These are phyloP conservation scores for Barnettozyma vustinii DNA, from an alignment of 805 yeast species.

Conservation along the genomic window DNA sequence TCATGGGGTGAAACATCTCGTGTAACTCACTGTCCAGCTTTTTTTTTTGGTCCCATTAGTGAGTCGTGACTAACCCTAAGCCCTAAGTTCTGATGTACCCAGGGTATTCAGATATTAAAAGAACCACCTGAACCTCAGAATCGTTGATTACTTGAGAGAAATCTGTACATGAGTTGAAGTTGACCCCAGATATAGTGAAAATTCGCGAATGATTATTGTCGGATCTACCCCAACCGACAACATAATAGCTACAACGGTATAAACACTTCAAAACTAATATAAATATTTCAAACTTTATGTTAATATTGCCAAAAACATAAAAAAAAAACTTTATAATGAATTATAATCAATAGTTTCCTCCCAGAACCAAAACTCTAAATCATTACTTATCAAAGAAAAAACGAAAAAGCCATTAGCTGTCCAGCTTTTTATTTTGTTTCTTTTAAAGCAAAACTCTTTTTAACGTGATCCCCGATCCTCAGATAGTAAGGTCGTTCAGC, in stretches of 20 bases:
- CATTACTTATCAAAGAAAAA: constrained; percentile 18
- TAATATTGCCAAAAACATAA: constrained; percentile 11
- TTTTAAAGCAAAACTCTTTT: constrained; percentile 9
- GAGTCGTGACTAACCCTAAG: too few species aligned
- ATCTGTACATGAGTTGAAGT: too few species aligned
- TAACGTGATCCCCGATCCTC: not conserved
- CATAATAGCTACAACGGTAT: not conserved
- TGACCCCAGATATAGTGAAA: too few species aligned
- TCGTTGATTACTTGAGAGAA: too few species aligned
- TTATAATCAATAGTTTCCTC: constrained; percentile 11
- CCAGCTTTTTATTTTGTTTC: constrained; percentile 13
- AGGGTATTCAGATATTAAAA: too few species aligned
- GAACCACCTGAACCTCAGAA: too few species aligned
- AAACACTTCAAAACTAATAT: not conserved
- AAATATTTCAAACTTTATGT: constrained; percentile 3
- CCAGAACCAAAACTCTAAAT: constrained; percentile 12
- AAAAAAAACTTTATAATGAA: constrained; percentile 18
- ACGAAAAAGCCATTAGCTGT: constrained; percentile 12
- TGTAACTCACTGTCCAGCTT: too few species aligned
- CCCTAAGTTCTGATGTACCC: too few species aligned
- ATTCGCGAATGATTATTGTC: not conserved
- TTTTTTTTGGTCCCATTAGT: too few species aligned
- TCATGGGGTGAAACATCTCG: too few species aligned
- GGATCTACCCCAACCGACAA: not conserved
- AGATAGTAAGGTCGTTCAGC: constrained; percentile 13